Evolutionary conservation across 2,329 filamentous ascomycete genomes (phyloP).

Genomic region (Fusarium papillatum): DNA sequence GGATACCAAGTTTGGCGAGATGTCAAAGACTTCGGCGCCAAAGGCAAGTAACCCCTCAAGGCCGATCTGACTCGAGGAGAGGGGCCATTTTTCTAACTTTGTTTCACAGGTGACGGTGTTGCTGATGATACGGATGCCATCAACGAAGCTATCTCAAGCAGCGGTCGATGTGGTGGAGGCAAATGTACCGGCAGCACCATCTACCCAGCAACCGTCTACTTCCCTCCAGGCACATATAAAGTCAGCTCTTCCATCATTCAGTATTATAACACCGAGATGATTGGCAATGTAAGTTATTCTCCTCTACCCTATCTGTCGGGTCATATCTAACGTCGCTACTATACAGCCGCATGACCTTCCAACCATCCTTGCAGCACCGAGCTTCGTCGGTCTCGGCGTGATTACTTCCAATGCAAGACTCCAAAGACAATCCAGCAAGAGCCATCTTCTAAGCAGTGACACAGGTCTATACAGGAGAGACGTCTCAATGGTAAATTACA

Average conservation of each 20-base stretch:
- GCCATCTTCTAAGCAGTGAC: not conserved
- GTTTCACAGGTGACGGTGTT: slow-evolving; percentile 34
- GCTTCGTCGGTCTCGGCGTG: slow-evolving; percentile 68
- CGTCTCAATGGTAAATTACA: not conserved
- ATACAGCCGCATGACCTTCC: slow-evolving; percentile 46
- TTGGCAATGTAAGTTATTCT: slow-evolving; percentile 48
- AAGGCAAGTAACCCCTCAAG: slow-evolving; percentile 8
- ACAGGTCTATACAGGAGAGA: slow-evolving; percentile 3
- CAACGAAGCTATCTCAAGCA: slow-evolving; percentile 56
- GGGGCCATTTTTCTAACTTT: not conserved
- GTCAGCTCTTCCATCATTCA: slow-evolving; percentile 69
- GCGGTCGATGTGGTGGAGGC: slow-evolving; percentile 48
- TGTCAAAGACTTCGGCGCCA: slow-evolving; percentile 55
- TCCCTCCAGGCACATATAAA: slow-evolving; percentile 65
- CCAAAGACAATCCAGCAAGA: not conserved
- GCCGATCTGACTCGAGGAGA: not conserved
- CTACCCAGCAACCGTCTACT: slow-evolving; percentile 43
- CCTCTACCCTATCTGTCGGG: not conserved
- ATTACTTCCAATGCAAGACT: slow-evolving; percentile 50
- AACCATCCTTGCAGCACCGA: slow-evolving; percentile 65
- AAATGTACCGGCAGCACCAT: slow-evolving; percentile 48
- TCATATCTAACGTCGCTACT: not conserved
- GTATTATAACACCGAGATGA: slow-evolving; percentile 74
- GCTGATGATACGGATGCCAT: slow-evolving; percentile 70
- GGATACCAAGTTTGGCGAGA: slow-evolving; percentile 46